Base-by-base conservation (phyloP, 2,329 filamentous ascomycete genomes). In the Ophiocordyceps robertsii region DNA sequence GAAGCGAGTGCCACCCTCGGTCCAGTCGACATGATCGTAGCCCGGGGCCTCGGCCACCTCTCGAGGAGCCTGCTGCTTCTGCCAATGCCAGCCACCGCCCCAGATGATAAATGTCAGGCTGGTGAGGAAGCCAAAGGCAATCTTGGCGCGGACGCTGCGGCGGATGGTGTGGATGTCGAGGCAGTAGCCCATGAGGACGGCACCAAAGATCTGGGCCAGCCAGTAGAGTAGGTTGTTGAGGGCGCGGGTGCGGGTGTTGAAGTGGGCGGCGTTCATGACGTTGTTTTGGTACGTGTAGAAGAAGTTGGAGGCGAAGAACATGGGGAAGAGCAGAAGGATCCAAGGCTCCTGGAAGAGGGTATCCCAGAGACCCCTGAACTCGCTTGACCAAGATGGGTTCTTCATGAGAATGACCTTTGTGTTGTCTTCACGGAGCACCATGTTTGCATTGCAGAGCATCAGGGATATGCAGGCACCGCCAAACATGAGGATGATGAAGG, bases 391-490 rank as follows among this genome's bases (percentile, higher is more conserved):
- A 41, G 83, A 84, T 4, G 88, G 88, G 62, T 93, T 84, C 68
- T 92, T 90, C 83, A 90, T 93, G 48, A 89, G 64, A 48, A 94
- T 87, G 56, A 94, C 79, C 45, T 77, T 74, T 44, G 82, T 82
- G 45, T 86, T 85, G 57, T 95, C 86, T 32, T 73, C 68, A 47
- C 88, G 85, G 49, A 84, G 67, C 47, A 95, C 75, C 43, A 77
- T 73, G 51, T 74, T 74, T 32, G 84, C 83, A 53, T 92, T 77
- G 53, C 77, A 77, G 4, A 94, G 72, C 35, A 71, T 67, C 55
- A 84, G 77, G 29, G 83, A 75, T 2, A 94, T 67, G 13, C 76
- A 51, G 46, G 84, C 84, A 38, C 86, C 86, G 38, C 73, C 51
- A 42, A 83, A 69, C 67, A 88, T 92, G 51, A 94, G 75, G n/a